Evolutionary conservation across 1,284 basidiomycete genomes (phyloP), one percentile per base, ranked within the genome.

Genomic region (Mixia osmundae): DNA sequence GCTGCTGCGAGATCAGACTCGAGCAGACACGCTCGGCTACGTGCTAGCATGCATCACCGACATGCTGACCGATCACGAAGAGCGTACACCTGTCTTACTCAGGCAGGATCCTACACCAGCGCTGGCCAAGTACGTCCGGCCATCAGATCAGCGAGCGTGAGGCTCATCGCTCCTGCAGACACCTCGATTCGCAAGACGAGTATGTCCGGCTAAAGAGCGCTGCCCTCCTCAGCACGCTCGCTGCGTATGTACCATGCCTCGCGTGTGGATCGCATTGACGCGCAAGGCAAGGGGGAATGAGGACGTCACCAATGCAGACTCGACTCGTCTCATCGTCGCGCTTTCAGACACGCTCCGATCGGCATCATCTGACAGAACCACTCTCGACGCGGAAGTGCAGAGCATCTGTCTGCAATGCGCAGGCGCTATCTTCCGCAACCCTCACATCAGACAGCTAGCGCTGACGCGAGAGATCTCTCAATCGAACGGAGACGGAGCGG

Each of bases 1-100:
- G 42, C 66, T 97, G 16, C 68, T 97, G 52, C 78, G 82, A 64
- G 94, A 91, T 58, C 68, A 94, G 19, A 76, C 77, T 57, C 63
- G 85, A 47, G 72, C 79, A 32, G 89, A 97, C 56, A 89, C 85
- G 4, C 76, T 94, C 58, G 85, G 91, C 56, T 82, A 71, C 50
- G 75, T 94, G 36, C 67, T 97, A 18, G 78, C 89, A 29, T 67
- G 85, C 45, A 77, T 94, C 47, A 76, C 73, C 22, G 85, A 95
- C 58, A 79, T 89, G 49, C 66, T 97, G 27, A 56, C 68, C 44
- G 80, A n/a, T n/a, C n/a, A n/a, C n/a, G n/a, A n/a, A n/a, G n/a
- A n/a, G n/a, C n/a, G 79, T 76, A 44, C 12, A 49, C 32, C 32
- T 15, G 9, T 16, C 20, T 30, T 2, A 11, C 9, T 11, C 19